Percentiles rank a stretch among this genome's conserved stretches.
These are phyloP conservation scores for Xylariaceae sp. DNA, from an alignment of 2,329 filamentous ascomycete genomes.

Conservation along the genomic window DNA sequence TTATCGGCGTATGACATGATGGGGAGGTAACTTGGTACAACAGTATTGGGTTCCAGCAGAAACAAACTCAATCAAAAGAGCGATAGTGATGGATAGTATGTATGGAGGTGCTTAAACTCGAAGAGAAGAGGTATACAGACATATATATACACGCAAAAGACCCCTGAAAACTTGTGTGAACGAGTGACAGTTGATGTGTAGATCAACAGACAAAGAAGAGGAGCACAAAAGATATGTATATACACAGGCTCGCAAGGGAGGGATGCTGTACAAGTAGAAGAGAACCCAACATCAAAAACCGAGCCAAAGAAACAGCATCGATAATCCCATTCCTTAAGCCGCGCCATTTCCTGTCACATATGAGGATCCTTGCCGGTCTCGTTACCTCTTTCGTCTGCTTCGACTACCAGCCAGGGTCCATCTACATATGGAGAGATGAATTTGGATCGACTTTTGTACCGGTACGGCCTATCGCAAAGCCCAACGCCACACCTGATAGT, in stretches of 20 bases:
- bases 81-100: not conserved
- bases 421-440: not conserved
- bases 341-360: constrained; percentile 6
- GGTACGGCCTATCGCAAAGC: not conserved
- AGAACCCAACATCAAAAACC: not conserved
- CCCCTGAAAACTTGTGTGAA: not conserved
- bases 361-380: constrained; percentile 14
- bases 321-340: constrained; percentile 1
- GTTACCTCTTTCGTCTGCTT: constrained; percentile 3
- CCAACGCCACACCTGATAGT: not conserved
- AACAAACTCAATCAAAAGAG: not conserved
- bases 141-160: constrained; percentile 9
- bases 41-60: not conserved
- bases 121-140: not conserved
- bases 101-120: too few species aligned
- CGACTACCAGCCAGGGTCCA: not conserved
- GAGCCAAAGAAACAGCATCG: not conserved
- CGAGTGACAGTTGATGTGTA: constrained; percentile 17
- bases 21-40: constrained; percentile 1
- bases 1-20: constrained; percentile 39
- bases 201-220: constrained; percentile 11
- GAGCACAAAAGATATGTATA: constrained; percentile 4
- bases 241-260: not conserved
- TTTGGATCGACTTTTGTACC: constrained; percentile 11
- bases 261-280: constrained; percentile 11